These are phyloP conservation scores for Zymoseptoria tritici DNA, from an alignment of 2,329 filamentous ascomycete species.

Conservation along the genomic window DNA sequence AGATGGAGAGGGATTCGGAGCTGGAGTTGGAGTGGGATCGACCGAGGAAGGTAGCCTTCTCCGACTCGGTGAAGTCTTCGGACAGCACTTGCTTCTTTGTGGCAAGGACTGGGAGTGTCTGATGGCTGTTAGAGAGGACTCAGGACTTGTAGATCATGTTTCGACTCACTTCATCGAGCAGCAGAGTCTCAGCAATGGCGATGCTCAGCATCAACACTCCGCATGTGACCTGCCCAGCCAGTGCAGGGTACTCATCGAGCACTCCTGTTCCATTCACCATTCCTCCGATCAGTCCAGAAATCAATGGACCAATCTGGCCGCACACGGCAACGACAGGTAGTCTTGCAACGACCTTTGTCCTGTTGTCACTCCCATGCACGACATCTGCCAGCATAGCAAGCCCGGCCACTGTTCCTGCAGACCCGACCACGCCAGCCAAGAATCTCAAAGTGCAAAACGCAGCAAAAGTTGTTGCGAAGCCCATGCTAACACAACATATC, in stretches of 20 bases:
- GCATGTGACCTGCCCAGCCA: constrained; percentile 40
- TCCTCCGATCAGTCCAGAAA: constrained; percentile 35
- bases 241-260: constrained; percentile 37
- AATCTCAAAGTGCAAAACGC: constrained; percentile 39
- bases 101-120: constrained; percentile 9
- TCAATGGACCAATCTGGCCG: constrained; percentile 40
- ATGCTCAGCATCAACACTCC: constrained; percentile 36
- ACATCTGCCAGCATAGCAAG: constrained; percentile 42
- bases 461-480: constrained; percentile 38
- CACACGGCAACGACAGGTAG: constrained; percentile 40
- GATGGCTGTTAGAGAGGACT: background rate
- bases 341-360: constrained; percentile 36
- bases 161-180: constrained; percentile 30
- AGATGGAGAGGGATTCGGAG: constrained; percentile 32
- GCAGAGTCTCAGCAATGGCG: constrained; percentile 32
- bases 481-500: constrained; percentile 40
- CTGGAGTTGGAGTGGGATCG: constrained; percentile 23
- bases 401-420: constrained; percentile 38
- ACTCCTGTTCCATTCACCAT: constrained; percentile 20
- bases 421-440: constrained; percentile 38
- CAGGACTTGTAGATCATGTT: background rate
- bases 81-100: background rate
- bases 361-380: constrained; percentile 17
- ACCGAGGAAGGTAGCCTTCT: constrained; percentile 42
- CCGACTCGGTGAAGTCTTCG: constrained; percentile 30